These are phyloP conservation scores for Bruguiera parviflora DNA, from an alignment of 345 rosid species.

Conservation along the genomic window DNA sequence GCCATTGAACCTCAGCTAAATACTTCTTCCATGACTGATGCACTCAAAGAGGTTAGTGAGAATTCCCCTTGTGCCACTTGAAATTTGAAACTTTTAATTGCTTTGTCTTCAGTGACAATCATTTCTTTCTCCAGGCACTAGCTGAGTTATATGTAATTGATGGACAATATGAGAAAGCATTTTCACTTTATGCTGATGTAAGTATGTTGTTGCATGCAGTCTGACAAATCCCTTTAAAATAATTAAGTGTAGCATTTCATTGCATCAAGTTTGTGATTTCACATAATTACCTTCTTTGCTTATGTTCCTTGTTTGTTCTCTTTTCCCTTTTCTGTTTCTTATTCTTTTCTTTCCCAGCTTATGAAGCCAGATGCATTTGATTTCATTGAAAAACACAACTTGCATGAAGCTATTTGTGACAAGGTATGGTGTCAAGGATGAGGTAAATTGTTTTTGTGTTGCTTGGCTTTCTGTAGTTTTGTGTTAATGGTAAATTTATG, in stretches of 20 bases:
- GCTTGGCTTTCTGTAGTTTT: slow-evolving; percentile 6
- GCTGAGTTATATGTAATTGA: slow-evolving; percentile 87
- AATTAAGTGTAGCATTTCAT: too few species aligned
- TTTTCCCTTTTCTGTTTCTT: slow-evolving; percentile 11
- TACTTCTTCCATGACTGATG: slow-evolving; percentile 90
- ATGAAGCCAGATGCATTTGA: slow-evolving; percentile 86
- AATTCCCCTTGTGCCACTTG: slow-evolving; percentile 9
- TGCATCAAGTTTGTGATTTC: too few species aligned
- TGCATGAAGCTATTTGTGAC: slow-evolving; percentile 80
- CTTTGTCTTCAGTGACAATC: slow-evolving; percentile 16
- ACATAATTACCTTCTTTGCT: background rate
- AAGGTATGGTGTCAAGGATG: slow-evolving; percentile 58
- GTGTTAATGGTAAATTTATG: background rate
- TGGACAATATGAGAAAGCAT: slow-evolving; percentile 88
- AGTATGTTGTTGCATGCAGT: slow-evolving; percentile 32
- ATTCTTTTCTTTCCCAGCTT: slow-evolving; percentile 56
- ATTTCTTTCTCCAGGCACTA: slow-evolving; percentile 54
- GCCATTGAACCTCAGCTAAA: slow-evolving; percentile 97
- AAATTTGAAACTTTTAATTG: slow-evolving; percentile 21
- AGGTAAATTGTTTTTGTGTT: slow-evolving; percentile 15
- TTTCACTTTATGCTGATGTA: slow-evolving; percentile 94
- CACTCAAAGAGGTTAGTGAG: slow-evolving; percentile 78
- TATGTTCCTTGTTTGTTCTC: background rate
- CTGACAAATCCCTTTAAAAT: background rate
- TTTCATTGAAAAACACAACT: slow-evolving; percentile 74